Evolutionary conservation across 352 stramenopile species (phyloP), one percentile per base, ranked within the genome.

Genomic region (Globisporangium perplexum): DNA sequence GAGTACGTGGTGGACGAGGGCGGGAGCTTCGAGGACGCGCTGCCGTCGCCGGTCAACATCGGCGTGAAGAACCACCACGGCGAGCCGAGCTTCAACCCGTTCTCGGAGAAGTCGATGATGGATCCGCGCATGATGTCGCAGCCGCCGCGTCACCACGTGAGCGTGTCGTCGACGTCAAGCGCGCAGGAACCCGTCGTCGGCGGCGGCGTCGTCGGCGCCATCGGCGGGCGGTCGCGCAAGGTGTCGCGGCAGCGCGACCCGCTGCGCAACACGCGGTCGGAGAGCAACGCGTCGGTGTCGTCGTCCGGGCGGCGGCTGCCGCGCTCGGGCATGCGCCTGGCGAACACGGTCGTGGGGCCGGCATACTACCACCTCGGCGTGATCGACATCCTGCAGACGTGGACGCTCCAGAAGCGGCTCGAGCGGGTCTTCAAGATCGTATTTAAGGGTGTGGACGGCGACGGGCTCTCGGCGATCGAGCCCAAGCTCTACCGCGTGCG

Each of bases 381-480:
- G 44, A 96, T 97, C 56, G 88, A 97, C 52, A 96, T 97, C 59
- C 47, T 97, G 57, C 88, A 97, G 62, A 91, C 80, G 4, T 97
- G 83, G 85, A 96, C 86, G 33, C 65, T 90, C 18, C 52, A 90
- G 44, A 97, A 97, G 47, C 76, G 80, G 17, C 73, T 92, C 64
- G 88, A 97, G 65, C 78, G 86, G 6, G 84, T 95, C 44, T 70
- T 91, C 54, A 97, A 97, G 68, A 93, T 94, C 50, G 70, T 71
- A 44, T 87, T 96, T 55, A 88, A 74, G 42, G 73, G 83, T 15
- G 79, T 90, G 4, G 84, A 95, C 49, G 74, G 66, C 30, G 72
- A 95, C 36, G 88, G 88, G 0, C 56, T 96, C 20, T 95, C 83
- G 47, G 88, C 88, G 28, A 95, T 95, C 30, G 65, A 74, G 23